These are phyloP conservation scores for Arabidopsis hybrid DNA, from an alignment of 441 rosid genomes.

Conservation along the genomic window DNA sequence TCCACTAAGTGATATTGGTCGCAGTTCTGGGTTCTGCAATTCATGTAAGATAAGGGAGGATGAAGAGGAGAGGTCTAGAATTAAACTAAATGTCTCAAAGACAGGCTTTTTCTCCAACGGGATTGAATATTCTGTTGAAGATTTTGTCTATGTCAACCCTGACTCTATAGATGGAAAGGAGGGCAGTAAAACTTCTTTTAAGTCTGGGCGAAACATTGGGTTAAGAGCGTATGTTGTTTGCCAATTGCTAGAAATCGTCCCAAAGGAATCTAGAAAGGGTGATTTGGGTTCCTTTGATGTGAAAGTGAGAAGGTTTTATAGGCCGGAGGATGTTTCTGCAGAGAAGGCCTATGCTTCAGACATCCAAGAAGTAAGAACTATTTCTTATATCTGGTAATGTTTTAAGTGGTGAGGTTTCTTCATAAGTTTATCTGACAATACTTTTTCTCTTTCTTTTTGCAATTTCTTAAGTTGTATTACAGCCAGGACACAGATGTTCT, in stretches of 20 bases:
- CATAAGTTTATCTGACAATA: conserved; percentile 11
- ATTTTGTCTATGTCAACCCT: conserved; percentile 71
- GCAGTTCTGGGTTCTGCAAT: conserved; percentile 66
- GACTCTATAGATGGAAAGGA: conserved; percentile 32
- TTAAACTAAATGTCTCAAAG: conserved; percentile 49
- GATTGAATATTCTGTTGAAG: conserved; percentile 55
- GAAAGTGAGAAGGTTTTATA: conserved; percentile 67
- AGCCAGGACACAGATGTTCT: conserved; percentile 58
- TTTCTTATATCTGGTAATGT: conserved; percentile 23
- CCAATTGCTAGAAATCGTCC: conserved; percentile 68
- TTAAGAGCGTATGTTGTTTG: conserved; percentile 75
- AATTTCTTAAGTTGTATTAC: conserved; percentile 67
- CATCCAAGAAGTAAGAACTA: conserved; percentile 68
- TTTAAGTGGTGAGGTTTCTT: conserved; percentile 15
- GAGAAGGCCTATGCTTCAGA: conserved; percentile 86
- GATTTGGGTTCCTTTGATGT: conserved; percentile 51
- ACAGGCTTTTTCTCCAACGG: conserved; percentile 58
- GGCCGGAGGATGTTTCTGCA: conserved; percentile 84
- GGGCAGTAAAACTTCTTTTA: conserved; percentile 54
- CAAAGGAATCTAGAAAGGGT: conserved; percentile 43
- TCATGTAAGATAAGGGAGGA: conserved; percentile 61
- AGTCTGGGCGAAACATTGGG: conserved; percentile 83
- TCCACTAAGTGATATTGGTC: conserved; percentile 59
- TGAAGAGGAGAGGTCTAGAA: conserved; percentile 47
- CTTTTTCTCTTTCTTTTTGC: conserved; percentile 10